Base-by-base conservation (phyloP, 1,139 yeast genomes). In the Yamadazyma oceani region DNA sequence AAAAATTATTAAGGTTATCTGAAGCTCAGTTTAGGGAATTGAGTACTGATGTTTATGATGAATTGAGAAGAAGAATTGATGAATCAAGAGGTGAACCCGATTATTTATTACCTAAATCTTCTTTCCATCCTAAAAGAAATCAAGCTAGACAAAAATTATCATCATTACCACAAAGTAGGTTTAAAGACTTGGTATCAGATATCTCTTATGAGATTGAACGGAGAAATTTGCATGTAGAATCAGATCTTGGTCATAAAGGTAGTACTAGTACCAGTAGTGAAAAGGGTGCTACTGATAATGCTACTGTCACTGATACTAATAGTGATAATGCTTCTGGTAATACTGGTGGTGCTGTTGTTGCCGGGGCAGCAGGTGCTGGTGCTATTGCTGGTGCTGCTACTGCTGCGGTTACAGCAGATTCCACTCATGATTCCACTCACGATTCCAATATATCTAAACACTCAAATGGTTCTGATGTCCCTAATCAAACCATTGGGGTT, bases 91-190 rank as follows among this genome's bases (percentile, higher is more conserved):
- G 76, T 31, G 78, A 77, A 50, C 81, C 85, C 4, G 83, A 78
- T 43, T 80, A 76, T 54, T 66, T 87, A 42, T 70, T 81, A 35
- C 90, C 95, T 4, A 77, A 76, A 55, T 71, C 78, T n/a, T 66
- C 74, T 3, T 88, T 88, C 63, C 98, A 94, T 58, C 94, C 95
- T 25, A 90, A 89, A 57, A 75, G 98, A 54, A 94, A 94, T 59
- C 96, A 89, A 60, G 98, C 98, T 3, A 77, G 99, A 51, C 90
- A 87, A 57, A 92, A 90, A 62, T 73, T 94, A 48, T 85, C 97
- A 2, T 80, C 88, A 31, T 74, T 94, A 44, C 94, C 96, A 1
- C 82, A 83, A 40, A 64, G 82, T 9, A 66, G 97, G 43, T 92
- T 92, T 63, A 83, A 83, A 54, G 98, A 92, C 58, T 75, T 94